These are phyloP conservation scores for Fusarium anguioides DNA, from an alignment of 2,329 filamentous ascomycete genomes.

Conservation along the genomic window DNA sequence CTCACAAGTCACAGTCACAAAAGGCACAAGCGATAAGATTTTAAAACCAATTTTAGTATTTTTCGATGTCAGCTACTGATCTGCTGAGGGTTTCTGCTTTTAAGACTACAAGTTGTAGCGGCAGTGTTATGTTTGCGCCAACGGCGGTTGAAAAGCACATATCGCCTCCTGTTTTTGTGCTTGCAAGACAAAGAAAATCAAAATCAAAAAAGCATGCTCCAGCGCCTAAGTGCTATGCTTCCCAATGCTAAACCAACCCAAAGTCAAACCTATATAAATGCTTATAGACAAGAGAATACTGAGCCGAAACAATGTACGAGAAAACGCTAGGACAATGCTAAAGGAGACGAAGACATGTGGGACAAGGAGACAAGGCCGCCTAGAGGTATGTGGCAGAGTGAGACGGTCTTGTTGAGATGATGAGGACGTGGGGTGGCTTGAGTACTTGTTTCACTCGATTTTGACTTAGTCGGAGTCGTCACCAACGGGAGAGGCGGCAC, in stretches of 20 bases:
- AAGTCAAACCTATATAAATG: conserved; percentile 41
- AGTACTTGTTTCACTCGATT: conserved; percentile 21
- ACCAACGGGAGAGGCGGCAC: conserved; percentile 52
- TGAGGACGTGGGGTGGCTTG: conserved; percentile 22
- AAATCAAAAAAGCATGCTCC: conserved; percentile 36
- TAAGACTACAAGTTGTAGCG: conserved; percentile 14
- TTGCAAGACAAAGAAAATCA: conserved; percentile 28
- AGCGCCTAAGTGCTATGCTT: conserved; percentile 43
- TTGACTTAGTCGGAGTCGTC: conserved; percentile 50
- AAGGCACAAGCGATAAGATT: background rate
- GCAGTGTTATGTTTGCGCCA: conserved; percentile 28
- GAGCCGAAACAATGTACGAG: conserved; percentile 28
- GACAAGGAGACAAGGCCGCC: conserved; percentile 13
- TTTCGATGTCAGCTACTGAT: conserved; percentile 34
- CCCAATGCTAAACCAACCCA: conserved; percentile 36
- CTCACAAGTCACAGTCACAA: background rate
- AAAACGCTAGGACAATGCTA: conserved; percentile 20
- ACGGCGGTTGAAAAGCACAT: conserved; percentile 24
- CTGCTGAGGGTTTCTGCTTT: conserved; percentile 27
- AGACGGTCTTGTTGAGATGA: conserved; percentile 22
- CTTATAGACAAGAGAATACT: conserved; percentile 37
- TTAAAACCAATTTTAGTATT: conserved; percentile 40
- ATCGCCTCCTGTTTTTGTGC: conserved; percentile 30
- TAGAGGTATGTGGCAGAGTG: conserved; percentile 7
- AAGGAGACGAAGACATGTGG: conserved; percentile 15